phyloP scores from a whole-genome alignment of 129 eudicot genomes.

The Ambrosia artemisiifolia region DNA sequence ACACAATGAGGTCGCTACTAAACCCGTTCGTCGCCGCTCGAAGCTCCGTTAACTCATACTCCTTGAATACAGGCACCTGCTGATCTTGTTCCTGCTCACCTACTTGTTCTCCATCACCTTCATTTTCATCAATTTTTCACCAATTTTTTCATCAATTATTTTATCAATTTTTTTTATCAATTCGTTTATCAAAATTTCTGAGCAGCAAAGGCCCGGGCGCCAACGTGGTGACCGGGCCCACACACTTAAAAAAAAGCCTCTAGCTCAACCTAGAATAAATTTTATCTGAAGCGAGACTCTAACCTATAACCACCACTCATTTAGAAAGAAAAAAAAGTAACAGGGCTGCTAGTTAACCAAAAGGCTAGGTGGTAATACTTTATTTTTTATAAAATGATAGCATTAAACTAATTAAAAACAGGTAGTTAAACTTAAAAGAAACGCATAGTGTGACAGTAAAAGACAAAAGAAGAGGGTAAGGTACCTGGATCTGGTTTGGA shows the following conservation, averaged over 20 bases:
- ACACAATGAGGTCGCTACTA: constrained; percentile 83
- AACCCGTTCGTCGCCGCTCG: constrained; percentile 91
- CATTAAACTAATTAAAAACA: constrained; percentile 14
- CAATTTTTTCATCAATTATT: no score
- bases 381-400: not conserved
- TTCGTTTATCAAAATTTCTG: no score
- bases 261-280: no score
- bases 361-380: no score
- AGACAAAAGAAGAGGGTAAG: not conserved
- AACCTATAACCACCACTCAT: no score
- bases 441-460: not conserved
- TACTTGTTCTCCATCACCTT: constrained; percentile 42
- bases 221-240: no score
- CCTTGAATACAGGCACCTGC: constrained; percentile 70
- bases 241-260: no score
- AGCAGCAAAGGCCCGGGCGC: no score
- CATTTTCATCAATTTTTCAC: constrained; percentile 4
- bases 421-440: not conserved
- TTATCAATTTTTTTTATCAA: no score
- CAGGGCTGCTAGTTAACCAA: no score
- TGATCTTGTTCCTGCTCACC: constrained; percentile 55
- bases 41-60: constrained; percentile 74
- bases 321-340: no score
- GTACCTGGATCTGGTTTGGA: constrained; percentile 85
- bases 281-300: no score